These are phyloP conservation scores for Diplocarpon mali DNA, from an alignment of 2,329 filamentous ascomycete species.

Conservation along the genomic window DNA sequence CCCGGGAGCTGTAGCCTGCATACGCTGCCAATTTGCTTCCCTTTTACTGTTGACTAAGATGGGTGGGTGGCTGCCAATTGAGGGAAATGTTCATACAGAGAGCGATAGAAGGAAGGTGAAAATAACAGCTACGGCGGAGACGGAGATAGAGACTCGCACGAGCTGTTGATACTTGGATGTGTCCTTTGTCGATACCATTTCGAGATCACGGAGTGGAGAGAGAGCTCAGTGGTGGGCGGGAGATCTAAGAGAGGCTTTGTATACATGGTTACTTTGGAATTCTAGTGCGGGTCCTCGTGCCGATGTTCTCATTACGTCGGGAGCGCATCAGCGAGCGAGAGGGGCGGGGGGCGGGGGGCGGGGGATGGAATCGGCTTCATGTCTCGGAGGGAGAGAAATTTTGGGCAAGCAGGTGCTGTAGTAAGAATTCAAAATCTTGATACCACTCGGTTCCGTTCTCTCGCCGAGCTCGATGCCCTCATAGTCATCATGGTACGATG, in stretches of 20 bases:
- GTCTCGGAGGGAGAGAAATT: neutral
- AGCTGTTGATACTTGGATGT: too few species aligned
- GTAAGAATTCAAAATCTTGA: neutral
- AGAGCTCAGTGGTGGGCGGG: too few species aligned
- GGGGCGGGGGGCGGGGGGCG: too few species aligned
- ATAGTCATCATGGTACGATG: too few species aligned
- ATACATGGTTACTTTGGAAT: neutral
- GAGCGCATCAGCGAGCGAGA: neutral
- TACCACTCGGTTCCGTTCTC: too few species aligned
- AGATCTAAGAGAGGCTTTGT: neutral
- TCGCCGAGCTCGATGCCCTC: too few species aligned
- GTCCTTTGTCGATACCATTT: conserved; percentile 1
- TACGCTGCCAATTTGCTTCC: neutral
- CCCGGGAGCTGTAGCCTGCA: neutral
- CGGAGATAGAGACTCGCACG: too few species aligned
- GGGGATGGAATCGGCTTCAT: neutral
- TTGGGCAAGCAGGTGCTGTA: conserved; percentile 1
- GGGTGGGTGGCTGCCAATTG: neutral
- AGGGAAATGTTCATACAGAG: neutral
- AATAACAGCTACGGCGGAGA: too few species aligned
- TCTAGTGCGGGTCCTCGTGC: neutral
- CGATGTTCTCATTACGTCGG: neutral
- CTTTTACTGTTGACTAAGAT: neutral
- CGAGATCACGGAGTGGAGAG: too few species aligned
- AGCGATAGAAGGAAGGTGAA: neutral